Percentiles rank a stretch among this genome's conserved stretches.
Evolutionary conservation across 139 green algal species (phyloP).

Genomic region (Volvox reticuliferus): DNA sequence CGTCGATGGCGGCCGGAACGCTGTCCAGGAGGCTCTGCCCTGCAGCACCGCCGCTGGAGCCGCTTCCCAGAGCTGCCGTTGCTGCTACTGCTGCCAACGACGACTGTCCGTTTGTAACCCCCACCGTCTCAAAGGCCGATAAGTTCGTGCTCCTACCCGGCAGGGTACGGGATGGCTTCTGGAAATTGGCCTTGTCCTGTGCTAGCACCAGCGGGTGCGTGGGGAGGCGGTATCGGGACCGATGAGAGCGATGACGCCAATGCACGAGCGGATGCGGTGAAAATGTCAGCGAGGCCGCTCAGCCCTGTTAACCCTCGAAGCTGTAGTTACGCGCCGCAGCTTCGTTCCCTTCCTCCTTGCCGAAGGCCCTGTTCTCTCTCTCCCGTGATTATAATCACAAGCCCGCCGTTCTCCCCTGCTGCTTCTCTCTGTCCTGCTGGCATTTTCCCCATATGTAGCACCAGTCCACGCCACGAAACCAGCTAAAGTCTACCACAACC

Average conservation of each 20-base stretch:
- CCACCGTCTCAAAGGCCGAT: conserved; percentile 51
- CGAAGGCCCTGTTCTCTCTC: no score
- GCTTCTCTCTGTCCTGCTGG: neutral
- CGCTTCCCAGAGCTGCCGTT: neutral
- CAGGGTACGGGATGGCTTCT: conserved; percentile 19
- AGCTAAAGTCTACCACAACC: no score
- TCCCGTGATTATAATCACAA: no score
- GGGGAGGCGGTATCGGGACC: neutral
- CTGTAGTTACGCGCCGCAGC: no score
- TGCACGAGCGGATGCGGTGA: no score
- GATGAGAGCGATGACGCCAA: neutral
- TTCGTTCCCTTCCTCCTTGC: no score
- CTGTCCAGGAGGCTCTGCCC: conserved; percentile 35
- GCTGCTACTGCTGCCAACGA: neutral
- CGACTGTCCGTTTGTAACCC: neutral
- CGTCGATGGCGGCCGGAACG: conserved; percentile 59
- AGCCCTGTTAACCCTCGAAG: no score
- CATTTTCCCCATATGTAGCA: no score
- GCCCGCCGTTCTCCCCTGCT: neutral
- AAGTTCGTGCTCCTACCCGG: conserved; percentile 10
- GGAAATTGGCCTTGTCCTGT: conserved; percentile 64
- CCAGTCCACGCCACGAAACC: no score
- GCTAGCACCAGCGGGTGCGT: neutral
- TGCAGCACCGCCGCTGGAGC: neutral
- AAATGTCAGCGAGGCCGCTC: no score